Base-by-base conservation (phyloP, 2,329 filamentous ascomycete genomes). In the Rhexocercosporidium sp. region DNA sequence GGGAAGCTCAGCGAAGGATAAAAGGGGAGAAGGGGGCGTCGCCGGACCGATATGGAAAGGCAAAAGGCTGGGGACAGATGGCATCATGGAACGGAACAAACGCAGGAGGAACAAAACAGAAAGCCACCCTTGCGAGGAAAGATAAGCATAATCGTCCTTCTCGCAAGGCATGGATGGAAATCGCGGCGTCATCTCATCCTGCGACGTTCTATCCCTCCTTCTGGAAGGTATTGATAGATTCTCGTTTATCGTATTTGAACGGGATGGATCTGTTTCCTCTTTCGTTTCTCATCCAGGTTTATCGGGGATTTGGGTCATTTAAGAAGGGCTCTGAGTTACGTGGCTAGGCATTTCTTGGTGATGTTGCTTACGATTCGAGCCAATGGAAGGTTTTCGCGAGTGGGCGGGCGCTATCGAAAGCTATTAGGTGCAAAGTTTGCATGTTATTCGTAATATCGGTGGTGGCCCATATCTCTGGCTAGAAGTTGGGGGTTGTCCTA, bases 81-180 rank as follows among this genome's bases (percentile, higher is more conserved):
- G 41, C 34, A 7, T 14, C 34, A 7, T 16, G 44, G 53, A 22
- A 34, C 51, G n/a, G 31, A 57, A 47, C n/a, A 3, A n/a, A 20
- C 20, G 20, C 12, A 9, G 44, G 20, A 47, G n/a, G 18, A 47
- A 47, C n/a, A 14, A 16, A 44, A n/a, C 12, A 11, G 9, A 20
- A 47, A 57, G 31, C 25, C 22, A 57, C 31, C 31, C 34, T 39
- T 39, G 53, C 34, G 53, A 37, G 53, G 9, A 22, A 47, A 37
- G 53, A 57, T 57, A 57, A 57, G 53, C 53, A 57, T 57, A 57
- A 57, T 57, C 22, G n/a, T 57, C 20, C 27, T 56, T 18, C 29
- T 41, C 34, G 53, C 53, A 57, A 57, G 53, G 34, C 31, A 47
- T 9, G 34, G 34, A 5, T 2, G 25, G 47, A 14, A 31, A 5